Conservation (phyloP, 371 early-diverging fungal species). For the Mucor piriformis region DNA sequence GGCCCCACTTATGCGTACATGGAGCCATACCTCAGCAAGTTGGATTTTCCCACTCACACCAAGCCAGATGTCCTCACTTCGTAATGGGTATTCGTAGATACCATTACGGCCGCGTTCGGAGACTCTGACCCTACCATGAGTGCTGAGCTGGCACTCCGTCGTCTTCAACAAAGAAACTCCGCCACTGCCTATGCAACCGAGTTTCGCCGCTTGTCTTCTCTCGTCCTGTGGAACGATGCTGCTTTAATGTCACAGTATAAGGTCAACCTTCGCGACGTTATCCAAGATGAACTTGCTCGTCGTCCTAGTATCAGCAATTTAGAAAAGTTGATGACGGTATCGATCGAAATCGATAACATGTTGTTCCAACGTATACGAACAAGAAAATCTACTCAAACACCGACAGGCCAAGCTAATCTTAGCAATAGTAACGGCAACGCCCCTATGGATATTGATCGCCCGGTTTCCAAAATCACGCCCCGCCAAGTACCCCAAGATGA, state of each 20-base stretch:
- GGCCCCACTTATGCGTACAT: neutral
- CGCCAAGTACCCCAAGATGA: neutral
- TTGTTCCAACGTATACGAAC: no score
- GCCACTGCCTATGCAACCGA: neutral
- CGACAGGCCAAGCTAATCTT: no score
- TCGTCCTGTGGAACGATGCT: neutral
- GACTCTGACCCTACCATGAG: slow-evolving; percentile 1
- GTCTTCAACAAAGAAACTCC: neutral
- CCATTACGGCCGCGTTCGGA: neutral
- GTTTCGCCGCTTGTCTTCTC: neutral
- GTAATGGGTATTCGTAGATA: neutral
- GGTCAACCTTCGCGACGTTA: neutral
- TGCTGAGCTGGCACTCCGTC: neutral
- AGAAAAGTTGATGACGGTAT: neutral
- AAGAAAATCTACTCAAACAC: no score
- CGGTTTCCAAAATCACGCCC: no score
- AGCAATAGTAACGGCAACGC: no score
- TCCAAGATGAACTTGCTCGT: neutral
- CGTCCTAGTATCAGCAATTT: neutral
- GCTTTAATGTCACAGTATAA: neutral
- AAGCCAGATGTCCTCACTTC: neutral
- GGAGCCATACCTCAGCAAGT: neutral
- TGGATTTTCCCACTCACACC: neutral
- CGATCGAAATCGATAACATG: neutral
- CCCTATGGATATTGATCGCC: no score